Base-by-base conservation (phyloP, 2,329 filamentous ascomycete genomes). In the Aspergillus sp. region DNA sequence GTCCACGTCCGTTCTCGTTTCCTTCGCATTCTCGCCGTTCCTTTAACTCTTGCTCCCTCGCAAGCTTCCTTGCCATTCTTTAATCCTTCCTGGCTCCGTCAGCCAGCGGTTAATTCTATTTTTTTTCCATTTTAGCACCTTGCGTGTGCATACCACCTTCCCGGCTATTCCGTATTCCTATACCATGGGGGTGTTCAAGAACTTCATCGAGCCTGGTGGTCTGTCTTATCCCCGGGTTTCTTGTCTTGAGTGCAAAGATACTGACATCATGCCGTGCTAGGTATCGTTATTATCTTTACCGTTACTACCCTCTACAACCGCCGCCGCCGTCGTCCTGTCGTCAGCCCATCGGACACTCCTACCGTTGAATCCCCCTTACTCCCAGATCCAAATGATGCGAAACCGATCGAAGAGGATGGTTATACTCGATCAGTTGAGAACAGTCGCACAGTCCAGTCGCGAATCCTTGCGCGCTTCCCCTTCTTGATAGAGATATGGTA, bases 401-500 rank as follows among this genome's bases (percentile, higher is more conserved):
- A 59, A 26, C 20, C 55, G 11, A 18, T 24, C 18, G 36, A 53
- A 9, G 51, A 43, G 38, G 55, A 43, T 11, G 20, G 13, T 24
- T 48, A 51, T 18, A 48, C 39, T 3, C 52, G 43, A 6, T 44
- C 39, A 8, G 13, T 36, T 22, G 54, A 58, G 13, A 49, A 57
- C 18, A 53, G 57, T 15, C 49, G 32, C 7, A 62, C 57, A 17
- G 41, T 67, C 30, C 62, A 63, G 49, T 63, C 62, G 7, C 66
- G 66, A 12, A 36, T 67, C 8, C 60, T 72, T 18, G 62, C 64
- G 3, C 58, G 57, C 11, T 72, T 67, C 26, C 71, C 69, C 0
- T 72, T 72, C 39, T 43, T 72, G 3, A 30, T 72, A 8, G 71
- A 72, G 53, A 72, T 74, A 32, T 66, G 64, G 64, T 72, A 72